Conservation (phyloP, 2,329 filamentous ascomycete genomes). For the Rhynchosporium secalis region DNA sequence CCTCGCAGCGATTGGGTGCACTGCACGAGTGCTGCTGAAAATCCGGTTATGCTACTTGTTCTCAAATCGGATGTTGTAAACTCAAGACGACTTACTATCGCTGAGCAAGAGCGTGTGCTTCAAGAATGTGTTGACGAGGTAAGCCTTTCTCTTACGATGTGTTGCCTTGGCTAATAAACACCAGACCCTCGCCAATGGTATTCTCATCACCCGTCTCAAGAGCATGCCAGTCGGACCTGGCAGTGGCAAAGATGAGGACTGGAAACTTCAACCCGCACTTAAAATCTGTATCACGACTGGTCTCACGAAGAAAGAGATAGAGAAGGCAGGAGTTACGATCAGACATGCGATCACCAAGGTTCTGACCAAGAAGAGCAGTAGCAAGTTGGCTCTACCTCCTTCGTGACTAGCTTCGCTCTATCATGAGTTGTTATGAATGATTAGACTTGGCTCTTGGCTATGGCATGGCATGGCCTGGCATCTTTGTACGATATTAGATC, state of each 20-base stretch:
- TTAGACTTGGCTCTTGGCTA: neutral
- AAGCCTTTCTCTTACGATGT: constrained; percentile 38
- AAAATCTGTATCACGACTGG: constrained; percentile 90
- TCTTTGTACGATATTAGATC: constrained; percentile 5
- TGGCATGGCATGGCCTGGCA: neutral
- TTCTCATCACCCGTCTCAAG: constrained; percentile 87
- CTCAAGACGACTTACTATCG: constrained; percentile 63
- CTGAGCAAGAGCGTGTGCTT: constrained; percentile 81
- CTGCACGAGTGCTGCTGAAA: constrained; percentile 78
- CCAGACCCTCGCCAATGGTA: constrained; percentile 80
- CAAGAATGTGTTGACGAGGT: constrained; percentile 98
- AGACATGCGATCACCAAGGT: constrained; percentile 93
- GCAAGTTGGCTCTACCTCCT: constrained; percentile 43
- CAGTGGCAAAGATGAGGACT: constrained; percentile 67
- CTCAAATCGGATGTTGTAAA: constrained; percentile 82
- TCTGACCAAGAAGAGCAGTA: constrained; percentile 64
- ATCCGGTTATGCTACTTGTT: constrained; percentile 80
- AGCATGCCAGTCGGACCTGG: constrained; percentile 65
- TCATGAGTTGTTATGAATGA: neutral
- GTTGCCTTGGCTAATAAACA: constrained; percentile 16
- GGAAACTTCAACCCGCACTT: constrained; percentile 74
- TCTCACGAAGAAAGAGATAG: constrained; percentile 89
- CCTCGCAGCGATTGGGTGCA: constrained; percentile 90
- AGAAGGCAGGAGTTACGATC: constrained; percentile 86
- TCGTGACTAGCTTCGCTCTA: constrained; percentile 30